Evolutionary conservation across 140 eudicot genomes (phyloP), one percentile per base, ranked within the genome.

Genomic region (Flaveria floridana): DNA sequence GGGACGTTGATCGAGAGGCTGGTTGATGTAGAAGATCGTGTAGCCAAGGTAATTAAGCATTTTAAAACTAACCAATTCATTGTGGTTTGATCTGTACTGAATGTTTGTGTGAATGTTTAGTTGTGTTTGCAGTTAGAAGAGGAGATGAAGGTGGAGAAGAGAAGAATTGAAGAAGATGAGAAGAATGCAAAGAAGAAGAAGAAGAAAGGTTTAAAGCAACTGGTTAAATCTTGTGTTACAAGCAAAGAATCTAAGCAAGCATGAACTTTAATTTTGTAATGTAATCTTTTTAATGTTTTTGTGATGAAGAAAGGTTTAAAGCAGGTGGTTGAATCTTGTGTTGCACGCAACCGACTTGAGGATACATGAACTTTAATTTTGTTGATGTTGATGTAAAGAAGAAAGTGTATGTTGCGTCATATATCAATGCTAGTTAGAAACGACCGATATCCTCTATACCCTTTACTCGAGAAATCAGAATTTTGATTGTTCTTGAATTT

Each of bases 1-100:
- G 97, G 97, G 2, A 88, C 82, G 0, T 51, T 90, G 2, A 73
- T 90, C 10, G 84, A 90, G 20, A 86, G 97, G 82, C 70, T 88
- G 0, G 70, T 84, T 23, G 80, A 77, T 18, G 86, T 89, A 7
- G 97, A 90, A 74, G 90, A 88, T 34, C 92, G 95, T 8, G 84
- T 90, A 16, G 75, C 87, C 0, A 85, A 90, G 87, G 89, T 88
- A 23, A 23, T 23, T 23, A 68, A 41, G 48, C 48, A 7, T 42
- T 42, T 42, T 3, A 42, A 42, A 42, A 7, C 1, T 30, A 30
- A 30, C 37, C 37, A 30, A 30, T 30, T 1, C 7, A 68, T 39
- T 63, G 15, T 48, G 65, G 30, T 23, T 9, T 42, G 48, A 7
- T 42, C 9, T 42, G 48, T 42, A 42, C 48, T 42, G 11, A 42